phyloP scores from a whole-genome alignment of 495 filamentous ascomycete genomes.

The Penicillium ucsense region DNA sequence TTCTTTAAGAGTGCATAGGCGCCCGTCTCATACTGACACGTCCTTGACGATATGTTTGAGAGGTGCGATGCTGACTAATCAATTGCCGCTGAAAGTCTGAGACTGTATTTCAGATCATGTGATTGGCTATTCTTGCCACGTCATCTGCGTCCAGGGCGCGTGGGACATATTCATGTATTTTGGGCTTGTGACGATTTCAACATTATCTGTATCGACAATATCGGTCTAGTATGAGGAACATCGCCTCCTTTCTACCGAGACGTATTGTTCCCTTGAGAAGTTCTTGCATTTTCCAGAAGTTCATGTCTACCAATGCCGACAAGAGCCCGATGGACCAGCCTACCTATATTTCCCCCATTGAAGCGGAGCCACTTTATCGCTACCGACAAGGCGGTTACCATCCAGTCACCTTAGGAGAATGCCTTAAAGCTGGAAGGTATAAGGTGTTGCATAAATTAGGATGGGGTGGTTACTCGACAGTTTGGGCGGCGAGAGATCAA shows the following conservation, averaged over 20 bases:
- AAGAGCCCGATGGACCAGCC: slow-evolving; percentile 9
- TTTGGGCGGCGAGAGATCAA: slow-evolving; percentile 39
- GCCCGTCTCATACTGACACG: neutral
- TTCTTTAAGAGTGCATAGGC: slow-evolving; percentile 1
- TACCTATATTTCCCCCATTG: slow-evolving; percentile 10
- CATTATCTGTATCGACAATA: neutral
- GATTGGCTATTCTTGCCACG: slow-evolving; percentile 5
- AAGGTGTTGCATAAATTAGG: slow-evolving; percentile 40
- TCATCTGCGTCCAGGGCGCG: slow-evolving; percentile 3
- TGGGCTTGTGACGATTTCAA: slow-evolving; percentile 1
- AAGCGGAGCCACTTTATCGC: slow-evolving; percentile 16
- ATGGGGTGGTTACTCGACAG: slow-evolving; percentile 39
- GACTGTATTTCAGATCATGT: slow-evolving; percentile 1
- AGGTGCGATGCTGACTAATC: neutral
- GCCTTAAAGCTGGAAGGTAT: slow-evolving; percentile 29
- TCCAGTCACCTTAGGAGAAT: slow-evolving; percentile 31
- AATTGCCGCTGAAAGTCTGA: neutral
- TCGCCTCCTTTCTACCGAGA: slow-evolving; percentile 2
- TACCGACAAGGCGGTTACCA: slow-evolving; percentile 36
- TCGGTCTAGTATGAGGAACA: slow-evolving; percentile 2
- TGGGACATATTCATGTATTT: slow-evolving; percentile 1
- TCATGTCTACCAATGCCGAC: slow-evolving; percentile 11
- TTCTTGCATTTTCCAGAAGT: slow-evolving; percentile 1
- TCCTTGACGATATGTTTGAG: no score
- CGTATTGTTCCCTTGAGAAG: slow-evolving; percentile 7